Evolutionary conservation across 805 yeast genomes (phyloP).

Genomic region (Cyberlindnera sargentensis): DNA sequence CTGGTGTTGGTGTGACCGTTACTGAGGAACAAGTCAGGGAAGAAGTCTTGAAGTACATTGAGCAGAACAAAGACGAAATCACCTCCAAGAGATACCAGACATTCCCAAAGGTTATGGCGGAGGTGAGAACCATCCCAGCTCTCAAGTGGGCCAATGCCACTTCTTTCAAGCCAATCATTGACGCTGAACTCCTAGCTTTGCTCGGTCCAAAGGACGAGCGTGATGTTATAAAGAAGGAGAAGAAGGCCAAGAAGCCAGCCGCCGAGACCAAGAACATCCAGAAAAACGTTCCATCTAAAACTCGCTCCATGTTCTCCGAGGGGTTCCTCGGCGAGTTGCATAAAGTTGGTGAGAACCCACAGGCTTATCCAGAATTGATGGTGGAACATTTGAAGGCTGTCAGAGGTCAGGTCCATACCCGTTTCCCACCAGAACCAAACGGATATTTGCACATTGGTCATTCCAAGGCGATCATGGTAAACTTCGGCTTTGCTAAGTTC

Average conservation of each 20-base stretch:
- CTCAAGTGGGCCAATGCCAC: constrained; percentile 92
- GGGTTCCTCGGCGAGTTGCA: constrained; percentile 95
- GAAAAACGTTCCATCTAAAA: constrained; percentile 17
- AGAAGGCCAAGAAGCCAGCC: constrained; percentile 40
- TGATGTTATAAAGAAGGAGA: constrained; percentile 74
- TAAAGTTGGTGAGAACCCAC: constrained; percentile 93
- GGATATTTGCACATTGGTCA: constrained; percentile 98
- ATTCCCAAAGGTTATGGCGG: constrained; percentile 72
- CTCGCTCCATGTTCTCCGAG: constrained; percentile 82
- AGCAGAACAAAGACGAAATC: constrained; percentile 51
- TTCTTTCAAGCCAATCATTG: constrained; percentile 81
- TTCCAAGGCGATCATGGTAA: constrained; percentile 94
- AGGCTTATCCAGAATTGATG: constrained; percentile 80
- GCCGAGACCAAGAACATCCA: constrained; percentile 23
- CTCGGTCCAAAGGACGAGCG: constrained; percentile 97
- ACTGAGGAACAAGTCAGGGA: constrained; percentile 56
- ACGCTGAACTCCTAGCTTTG: constrained; percentile 58
- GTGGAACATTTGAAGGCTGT: constrained; percentile 72
- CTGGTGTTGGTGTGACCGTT: constrained; percentile 79
- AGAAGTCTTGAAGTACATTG: constrained; percentile 54
- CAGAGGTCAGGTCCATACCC: constrained; percentile 77
- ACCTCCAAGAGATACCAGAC: constrained; percentile 68
- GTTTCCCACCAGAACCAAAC: constrained; percentile 99
- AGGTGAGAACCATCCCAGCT: constrained; percentile 61
- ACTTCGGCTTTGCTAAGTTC: constrained; percentile 92